phyloP scores from a whole-genome alignment of 1,139 yeast species.

The Scheffersomyces parashehatae region DNA sequence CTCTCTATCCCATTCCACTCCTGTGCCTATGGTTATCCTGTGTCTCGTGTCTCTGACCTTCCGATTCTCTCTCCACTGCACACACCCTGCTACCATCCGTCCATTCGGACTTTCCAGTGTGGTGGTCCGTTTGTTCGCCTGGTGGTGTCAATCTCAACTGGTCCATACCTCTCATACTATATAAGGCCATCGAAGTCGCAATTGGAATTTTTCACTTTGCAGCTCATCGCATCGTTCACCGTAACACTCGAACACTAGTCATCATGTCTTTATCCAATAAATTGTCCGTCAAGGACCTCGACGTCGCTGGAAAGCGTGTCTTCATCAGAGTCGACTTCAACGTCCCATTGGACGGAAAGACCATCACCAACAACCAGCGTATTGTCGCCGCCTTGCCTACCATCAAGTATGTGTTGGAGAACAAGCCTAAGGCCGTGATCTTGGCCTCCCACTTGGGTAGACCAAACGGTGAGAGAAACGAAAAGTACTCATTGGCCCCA shows the following conservation, averaged over 20 bases:
- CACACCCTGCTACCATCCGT: no score
- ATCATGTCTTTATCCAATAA: constrained; percentile 87
- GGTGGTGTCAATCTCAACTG: no score
- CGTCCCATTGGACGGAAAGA: constrained; percentile 93
- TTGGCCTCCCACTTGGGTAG: constrained; percentile 97
- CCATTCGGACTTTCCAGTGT: no score
- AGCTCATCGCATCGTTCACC: no score
- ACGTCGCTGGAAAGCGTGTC: constrained; percentile 84
- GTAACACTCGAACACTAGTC: not conserved
- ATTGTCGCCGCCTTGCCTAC: constrained; percentile 98
- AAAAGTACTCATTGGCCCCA: constrained; percentile 87
- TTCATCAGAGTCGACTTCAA: constrained; percentile 97
- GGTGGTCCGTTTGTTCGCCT: no score
- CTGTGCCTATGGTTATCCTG: no score
- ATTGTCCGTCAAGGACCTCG: constrained; percentile 87
- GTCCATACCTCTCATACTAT: no score
- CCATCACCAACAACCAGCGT: constrained; percentile 97
- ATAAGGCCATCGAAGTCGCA: no score
- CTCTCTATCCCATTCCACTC: no score
- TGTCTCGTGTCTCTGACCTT: no score
- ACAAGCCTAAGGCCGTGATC: constrained; percentile 84
- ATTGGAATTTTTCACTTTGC: no score
- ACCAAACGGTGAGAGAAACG: constrained; percentile 87
- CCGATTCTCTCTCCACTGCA: no score
- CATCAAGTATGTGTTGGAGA: constrained; percentile 85